These are phyloP conservation scores for Jacaranda mimosifolia DNA, from an alignment of 257 asterid genomes.

Conservation along the genomic window DNA sequence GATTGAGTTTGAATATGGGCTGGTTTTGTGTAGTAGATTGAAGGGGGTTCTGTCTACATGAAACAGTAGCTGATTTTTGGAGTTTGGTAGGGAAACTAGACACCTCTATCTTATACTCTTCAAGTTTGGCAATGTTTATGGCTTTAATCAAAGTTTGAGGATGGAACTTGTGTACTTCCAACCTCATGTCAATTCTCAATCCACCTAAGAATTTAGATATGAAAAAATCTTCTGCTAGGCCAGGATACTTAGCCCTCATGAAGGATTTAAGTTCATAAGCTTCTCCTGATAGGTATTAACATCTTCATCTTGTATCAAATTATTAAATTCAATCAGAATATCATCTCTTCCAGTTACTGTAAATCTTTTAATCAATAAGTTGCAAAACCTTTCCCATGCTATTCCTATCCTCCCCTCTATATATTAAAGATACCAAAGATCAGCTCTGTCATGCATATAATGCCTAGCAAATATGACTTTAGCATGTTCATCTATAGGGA, in stretches of 20 bases:
- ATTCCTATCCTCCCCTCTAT: neutral
- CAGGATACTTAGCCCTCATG: neutral
- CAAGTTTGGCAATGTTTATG: too few species aligned
- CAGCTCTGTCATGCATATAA: neutral
- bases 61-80: too few species aligned
- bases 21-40: too few species aligned
- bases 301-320: neutral
- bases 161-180: too few species aligned
- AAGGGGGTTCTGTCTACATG: too few species aligned
- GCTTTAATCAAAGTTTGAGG: too few species aligned
- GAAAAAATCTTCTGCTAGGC: neutral
- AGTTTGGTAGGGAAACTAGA: too few species aligned
- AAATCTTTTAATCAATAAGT: neutral
- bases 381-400: neutral
- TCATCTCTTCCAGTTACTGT: too few species aligned
- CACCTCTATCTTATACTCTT: too few species aligned
- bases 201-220: neutral
- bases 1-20: too few species aligned
- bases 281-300: neutral
- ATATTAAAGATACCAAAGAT: neutral
- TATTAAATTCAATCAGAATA: neutral
- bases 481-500: too few species aligned
- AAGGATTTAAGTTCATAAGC: neutral
- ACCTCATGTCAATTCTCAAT: neutral
- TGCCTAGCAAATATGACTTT: too few species aligned